Conservation (phyloP, 805 yeast species). For the Schizosaccharomyces osmophilus region DNA sequence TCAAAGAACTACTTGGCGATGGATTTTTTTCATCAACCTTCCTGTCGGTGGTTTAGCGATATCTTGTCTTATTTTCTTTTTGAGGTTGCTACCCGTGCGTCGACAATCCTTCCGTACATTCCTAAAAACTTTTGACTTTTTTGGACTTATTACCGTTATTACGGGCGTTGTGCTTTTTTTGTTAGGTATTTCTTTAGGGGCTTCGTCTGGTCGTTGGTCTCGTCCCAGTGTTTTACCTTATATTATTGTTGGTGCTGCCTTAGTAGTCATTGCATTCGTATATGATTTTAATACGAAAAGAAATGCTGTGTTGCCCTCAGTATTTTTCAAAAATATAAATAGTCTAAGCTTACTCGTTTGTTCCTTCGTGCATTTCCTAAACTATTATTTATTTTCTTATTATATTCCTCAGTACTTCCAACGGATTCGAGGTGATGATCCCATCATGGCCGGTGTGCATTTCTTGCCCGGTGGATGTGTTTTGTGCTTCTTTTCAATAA, state of each 20-base stretch:
- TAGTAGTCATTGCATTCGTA: conserved; percentile 12
- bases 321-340: conserved; percentile 17
- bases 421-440: conserved; percentile 19
- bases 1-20: conserved; percentile 38
- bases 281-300: conserved; percentile 15
- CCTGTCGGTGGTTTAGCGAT: conserved; percentile 36
- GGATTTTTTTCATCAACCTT: conserved; percentile 51
- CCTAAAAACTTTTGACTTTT: conserved; percentile 22
- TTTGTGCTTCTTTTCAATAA: conserved; percentile 17
- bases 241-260: conserved; percentile 22
- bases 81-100: conserved; percentile 24
- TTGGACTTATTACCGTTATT: conserved; percentile 23
- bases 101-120: conserved; percentile 18
- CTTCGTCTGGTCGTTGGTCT: conserved; percentile 26
- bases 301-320: conserved; percentile 24
- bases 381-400: conserved; percentile 10
- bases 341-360: conserved; percentile 19
- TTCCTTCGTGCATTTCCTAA: conserved; percentile 20
- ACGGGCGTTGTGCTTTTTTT: conserved; percentile 22
- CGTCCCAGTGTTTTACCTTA: conserved; percentile 28
- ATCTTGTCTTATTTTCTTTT: conserved; percentile 15
- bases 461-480: conserved; percentile 21
- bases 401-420: conserved; percentile 28
- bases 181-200: conserved; percentile 32
- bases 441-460: conserved; percentile 24